A percentile compares a stretch with the other conserved stretches of the same genome.
Evolutionary conservation across 75 land plant species (phyloP).

Genomic region (Sequoiadendron giganteum): DNA sequence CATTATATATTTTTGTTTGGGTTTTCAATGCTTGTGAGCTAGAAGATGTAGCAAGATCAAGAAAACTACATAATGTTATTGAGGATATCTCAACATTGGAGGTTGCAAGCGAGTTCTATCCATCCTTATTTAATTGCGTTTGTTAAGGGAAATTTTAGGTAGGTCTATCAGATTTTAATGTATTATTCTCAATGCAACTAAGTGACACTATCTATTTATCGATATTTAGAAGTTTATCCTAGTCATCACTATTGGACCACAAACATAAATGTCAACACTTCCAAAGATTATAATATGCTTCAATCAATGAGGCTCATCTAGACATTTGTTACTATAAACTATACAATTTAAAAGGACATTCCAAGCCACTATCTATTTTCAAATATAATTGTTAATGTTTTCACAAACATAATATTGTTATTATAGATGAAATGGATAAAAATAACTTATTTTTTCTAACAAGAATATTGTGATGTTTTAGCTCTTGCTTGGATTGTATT

Average conservation of each 20-base stretch:
- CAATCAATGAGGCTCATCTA: neutral
- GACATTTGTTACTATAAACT: neutral
- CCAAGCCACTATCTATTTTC: neutral
- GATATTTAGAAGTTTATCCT: neutral
- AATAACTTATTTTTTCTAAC: neutral
- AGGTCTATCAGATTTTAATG: neutral
- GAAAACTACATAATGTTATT: constrained; percentile 19
- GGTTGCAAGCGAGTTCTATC: constrained; percentile 39
- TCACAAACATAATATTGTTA: neutral
- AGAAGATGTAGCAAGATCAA: constrained; percentile 16
- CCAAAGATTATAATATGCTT: neutral
- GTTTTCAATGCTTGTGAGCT: constrained; percentile 59
- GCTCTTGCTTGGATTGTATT: too few species aligned
- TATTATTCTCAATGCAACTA: neutral
- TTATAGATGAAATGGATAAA: neutral
- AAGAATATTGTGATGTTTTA: too few species aligned
- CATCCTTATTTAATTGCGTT: constrained; percentile 38
- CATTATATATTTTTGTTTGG: constrained; percentile 74
- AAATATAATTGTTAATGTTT: neutral
- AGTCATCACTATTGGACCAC: neutral
- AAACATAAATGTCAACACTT: neutral
- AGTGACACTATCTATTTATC: neutral
- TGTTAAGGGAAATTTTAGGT: neutral
- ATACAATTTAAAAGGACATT: neutral
- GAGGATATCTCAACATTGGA: constrained; percentile 43